Conservation (phyloP, 2,329 filamentous ascomycete species). For the Nemania sp. region DNA sequence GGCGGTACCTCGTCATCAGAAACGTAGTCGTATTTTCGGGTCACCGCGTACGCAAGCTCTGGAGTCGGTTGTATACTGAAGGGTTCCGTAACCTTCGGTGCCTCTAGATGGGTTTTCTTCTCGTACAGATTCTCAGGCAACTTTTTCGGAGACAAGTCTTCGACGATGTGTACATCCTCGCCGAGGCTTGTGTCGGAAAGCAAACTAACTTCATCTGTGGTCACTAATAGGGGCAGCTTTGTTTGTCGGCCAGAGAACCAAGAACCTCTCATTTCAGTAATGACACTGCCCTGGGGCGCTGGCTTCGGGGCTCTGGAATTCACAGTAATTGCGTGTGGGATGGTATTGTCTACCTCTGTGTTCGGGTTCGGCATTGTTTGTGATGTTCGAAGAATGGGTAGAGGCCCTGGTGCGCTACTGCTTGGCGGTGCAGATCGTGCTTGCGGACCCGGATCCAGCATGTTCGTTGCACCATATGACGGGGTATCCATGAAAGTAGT, state of each 20-base stretch:
- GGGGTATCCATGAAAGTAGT: conserved; percentile 28
- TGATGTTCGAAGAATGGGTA: conserved; percentile 24
- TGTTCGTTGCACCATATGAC: conserved; percentile 24
- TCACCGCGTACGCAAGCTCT: conserved; percentile 35
- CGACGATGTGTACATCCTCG: conserved; percentile 29
- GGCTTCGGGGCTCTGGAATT: conserved; percentile 23
- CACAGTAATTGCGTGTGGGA: conserved; percentile 31
- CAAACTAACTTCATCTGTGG: conserved; percentile 33
- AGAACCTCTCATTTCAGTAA: conserved; percentile 24
- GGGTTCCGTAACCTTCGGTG: conserved; percentile 32
- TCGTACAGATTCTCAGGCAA: conserved; percentile 16
- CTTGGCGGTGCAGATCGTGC: conserved; percentile 6
- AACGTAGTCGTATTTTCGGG: conserved; percentile 29
- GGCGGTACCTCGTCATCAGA: conserved; percentile 32
- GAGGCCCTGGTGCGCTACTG: conserved; percentile 1
- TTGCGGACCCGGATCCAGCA: conserved; percentile 28
- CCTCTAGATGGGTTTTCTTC: conserved; percentile 22
- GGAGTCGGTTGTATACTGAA: conserved; percentile 41
- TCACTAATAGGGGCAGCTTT: conserved; percentile 17
- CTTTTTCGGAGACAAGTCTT: conserved; percentile 24
- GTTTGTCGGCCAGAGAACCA: conserved; percentile 24
- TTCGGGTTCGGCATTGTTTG: conserved; percentile 22
- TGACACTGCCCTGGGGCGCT: conserved; percentile 16
- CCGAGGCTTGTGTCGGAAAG: conserved; percentile 38
- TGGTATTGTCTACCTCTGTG: conserved; percentile 12